These are phyloP conservation scores for Penicillium cinerascens DNA, from an alignment of 495 filamentous ascomycete species.

Conservation along the genomic window DNA sequence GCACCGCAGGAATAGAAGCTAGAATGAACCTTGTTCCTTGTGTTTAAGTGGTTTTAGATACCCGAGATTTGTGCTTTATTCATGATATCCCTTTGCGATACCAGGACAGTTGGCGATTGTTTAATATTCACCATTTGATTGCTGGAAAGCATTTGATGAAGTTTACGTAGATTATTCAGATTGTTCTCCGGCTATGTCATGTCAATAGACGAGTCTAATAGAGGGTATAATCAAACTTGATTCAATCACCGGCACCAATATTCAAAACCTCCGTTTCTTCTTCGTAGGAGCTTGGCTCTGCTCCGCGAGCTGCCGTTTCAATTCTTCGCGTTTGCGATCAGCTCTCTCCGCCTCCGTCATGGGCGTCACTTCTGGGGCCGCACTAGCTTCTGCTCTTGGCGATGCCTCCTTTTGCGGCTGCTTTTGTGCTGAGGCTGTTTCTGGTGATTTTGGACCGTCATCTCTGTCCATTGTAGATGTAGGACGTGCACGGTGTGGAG, in stretches of 20 bases:
- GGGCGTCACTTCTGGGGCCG: slow-evolving; percentile 13
- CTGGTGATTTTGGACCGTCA: background rate
- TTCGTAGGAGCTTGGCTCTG: slow-evolving; percentile 59
- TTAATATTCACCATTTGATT: background rate
- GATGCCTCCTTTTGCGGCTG: background rate
- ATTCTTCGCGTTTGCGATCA: slow-evolving; percentile 57
- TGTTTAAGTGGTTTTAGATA: slow-evolving; percentile 1
- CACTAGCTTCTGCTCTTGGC: background rate
- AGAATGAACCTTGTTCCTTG: background rate
- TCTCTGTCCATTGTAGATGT: background rate
- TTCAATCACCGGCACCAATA: background rate
- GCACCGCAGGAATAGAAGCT: slow-evolving; percentile 10
- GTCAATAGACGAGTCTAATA: background rate
- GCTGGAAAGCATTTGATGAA: background rate
- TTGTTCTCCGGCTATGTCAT: background rate
- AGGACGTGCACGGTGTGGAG: background rate
- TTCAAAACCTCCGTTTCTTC: slow-evolving; percentile 66
- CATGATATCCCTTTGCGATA: background rate
- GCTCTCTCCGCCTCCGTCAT: slow-evolving; percentile 52
- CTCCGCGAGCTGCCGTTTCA: slow-evolving; percentile 62
- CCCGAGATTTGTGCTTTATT: background rate
- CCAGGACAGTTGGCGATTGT: background rate
- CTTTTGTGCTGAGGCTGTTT: background rate
- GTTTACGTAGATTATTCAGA: background rate
- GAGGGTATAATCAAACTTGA: background rate